phyloP scores from a whole-genome alignment of 768 basidiomycete species.

The Podaxis mareebaensis region DNA sequence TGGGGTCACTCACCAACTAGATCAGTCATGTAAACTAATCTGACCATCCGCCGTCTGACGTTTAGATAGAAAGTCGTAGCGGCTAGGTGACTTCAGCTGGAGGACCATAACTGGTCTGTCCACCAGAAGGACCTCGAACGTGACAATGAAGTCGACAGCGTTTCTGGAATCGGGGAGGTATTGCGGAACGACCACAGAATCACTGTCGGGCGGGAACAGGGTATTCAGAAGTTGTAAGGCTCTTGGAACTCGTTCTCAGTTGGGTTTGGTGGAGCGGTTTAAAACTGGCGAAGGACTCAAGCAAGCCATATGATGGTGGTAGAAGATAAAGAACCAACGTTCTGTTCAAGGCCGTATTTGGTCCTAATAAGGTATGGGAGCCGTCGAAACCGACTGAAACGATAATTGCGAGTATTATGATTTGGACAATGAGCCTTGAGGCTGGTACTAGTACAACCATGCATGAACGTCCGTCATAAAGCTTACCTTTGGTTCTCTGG shows the following conservation, averaged over 20 bases:
- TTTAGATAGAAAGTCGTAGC: slow-evolving; percentile 19
- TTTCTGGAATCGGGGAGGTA: not conserved
- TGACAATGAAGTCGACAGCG: slow-evolving; percentile 17
- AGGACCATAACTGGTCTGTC: slow-evolving; percentile 29
- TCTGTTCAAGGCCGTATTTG: no score
- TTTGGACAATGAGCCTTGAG: no score
- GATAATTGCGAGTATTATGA: no score
- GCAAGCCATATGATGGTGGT: no score
- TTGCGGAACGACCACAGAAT: slow-evolving; percentile 19
- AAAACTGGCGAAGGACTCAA: slow-evolving; percentile 6
- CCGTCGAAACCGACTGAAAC: no score
- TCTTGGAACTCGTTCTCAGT: slow-evolving; percentile 14
- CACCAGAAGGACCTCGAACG: slow-evolving; percentile 20
- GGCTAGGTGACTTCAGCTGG: slow-evolving; percentile 20
- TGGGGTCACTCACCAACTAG: slow-evolving; percentile 1
- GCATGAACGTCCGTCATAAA: no score
- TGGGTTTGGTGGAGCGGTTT: slow-evolving; percentile 12
- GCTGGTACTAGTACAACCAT: no score
- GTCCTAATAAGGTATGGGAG: no score
- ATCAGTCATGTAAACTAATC: slow-evolving; percentile 21
- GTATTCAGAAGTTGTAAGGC: slow-evolving; percentile 20
- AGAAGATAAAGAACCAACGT: no score
- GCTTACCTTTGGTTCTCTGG: no score
- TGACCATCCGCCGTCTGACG: slow-evolving; percentile 25
- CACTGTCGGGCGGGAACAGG: slow-evolving; percentile 20